Percentiles rank a stretch among this genome's conserved stretches.
These are phyloP conservation scores for Leishmania major DNA, from an alignment of 208 protist genomes.

Conservation along the genomic window DNA sequence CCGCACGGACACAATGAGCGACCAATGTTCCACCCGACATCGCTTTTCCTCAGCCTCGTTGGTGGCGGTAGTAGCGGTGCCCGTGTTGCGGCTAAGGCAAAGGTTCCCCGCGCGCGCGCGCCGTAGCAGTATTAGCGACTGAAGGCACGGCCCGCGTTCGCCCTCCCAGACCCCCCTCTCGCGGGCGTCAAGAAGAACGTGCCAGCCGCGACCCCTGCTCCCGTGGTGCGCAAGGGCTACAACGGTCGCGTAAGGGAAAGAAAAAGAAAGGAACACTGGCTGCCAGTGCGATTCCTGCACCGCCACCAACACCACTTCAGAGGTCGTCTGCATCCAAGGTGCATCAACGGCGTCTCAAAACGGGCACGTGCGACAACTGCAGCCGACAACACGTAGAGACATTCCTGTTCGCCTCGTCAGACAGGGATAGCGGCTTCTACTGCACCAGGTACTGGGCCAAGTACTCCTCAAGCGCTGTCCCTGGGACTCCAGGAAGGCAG, in stretches of 20 bases:
- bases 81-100: neutral
- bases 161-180: neutral
- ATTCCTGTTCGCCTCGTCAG: conserved; percentile 3
- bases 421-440: conserved; percentile 20
- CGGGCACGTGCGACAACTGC: conserved; percentile 9
- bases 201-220: neutral
- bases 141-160: neutral
- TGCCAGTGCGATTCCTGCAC: neutral
- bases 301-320: neutral
- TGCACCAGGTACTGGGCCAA: conserved; percentile 11
- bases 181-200: neutral
- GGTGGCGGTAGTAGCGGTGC: too few species aligned
- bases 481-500: neutral
- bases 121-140: neutral
- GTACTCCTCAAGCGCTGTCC: neutral
- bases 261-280: neutral
- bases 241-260: neutral
- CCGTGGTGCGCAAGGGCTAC: neutral
- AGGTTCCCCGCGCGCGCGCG: neutral
- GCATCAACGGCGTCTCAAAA: neutral
- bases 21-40: neutral
- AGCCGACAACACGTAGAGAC: neutral
- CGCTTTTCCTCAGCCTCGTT: neutral
- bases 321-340: neutral
- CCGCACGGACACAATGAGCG: neutral